Evolutionary conservation across 495 filamentous ascomycete species (phyloP), one percentile per base, ranked within the genome.

Genomic region (Penicillium nucicola): DNA sequence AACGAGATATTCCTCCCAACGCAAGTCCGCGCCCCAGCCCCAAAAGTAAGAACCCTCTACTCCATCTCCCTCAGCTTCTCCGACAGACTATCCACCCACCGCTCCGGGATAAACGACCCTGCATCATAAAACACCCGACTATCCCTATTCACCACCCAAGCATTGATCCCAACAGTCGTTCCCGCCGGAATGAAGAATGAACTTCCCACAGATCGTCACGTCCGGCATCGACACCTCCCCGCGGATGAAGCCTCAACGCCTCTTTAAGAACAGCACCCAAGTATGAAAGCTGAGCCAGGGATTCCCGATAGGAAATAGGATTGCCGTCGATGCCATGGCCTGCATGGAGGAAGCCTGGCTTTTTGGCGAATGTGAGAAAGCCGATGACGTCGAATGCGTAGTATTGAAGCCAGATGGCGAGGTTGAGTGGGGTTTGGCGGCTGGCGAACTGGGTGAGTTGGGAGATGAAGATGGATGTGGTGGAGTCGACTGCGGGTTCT

Each of bases 1-100:
- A 90, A 58, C 20, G 80, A 83, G 50, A 93, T 89, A 55, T 92
- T 89, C 79, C 81, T 81, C 4, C 85, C 85, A 39, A 87, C 82
- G 55, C 85, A 89, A 1, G 79, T 82, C 38, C 84, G 61, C 13
- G 74, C 67, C 1, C 85, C 85, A 2, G 79, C 77, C 1, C 85
- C 85, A 71, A 86, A 89, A 31, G 60, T 66, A 5, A 79, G 63
- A 45, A 75, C 61, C 30, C 50, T 51, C 14, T 57, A 37, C 8
- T 63, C 57, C 61, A 65, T 65, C 25, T 45, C 53, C 30, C 50
- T 55, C 13, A 63, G 22, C 56, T 58, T 66, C 17, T 56, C 62
- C 0, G 53, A 34, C 0, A 45, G 22, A 13, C 36, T 49, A 0
- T 60, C 48, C 0, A 68, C 37, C 66, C 66, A 70, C 1, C 67